phyloP scores from a whole-genome alignment of 2,329 filamentous ascomycete genomes.

The Fusarium pseudograminearum region DNA sequence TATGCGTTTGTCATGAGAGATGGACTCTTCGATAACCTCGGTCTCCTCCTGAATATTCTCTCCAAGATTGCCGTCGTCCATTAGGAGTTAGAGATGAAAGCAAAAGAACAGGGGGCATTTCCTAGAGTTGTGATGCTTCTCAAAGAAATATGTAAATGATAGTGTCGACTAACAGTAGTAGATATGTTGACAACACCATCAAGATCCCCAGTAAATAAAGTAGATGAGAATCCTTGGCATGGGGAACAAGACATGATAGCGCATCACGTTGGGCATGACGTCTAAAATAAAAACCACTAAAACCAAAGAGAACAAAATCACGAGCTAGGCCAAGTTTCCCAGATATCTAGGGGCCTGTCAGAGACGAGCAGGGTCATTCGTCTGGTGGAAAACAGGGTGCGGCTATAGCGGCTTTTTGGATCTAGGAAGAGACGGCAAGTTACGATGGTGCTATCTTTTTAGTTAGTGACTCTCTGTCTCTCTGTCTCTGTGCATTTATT shows the following conservation, averaged over 20 bases:
- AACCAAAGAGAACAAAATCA: conserved; percentile 11
- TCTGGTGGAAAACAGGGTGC: background rate
- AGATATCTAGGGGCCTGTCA: conserved; percentile 2
- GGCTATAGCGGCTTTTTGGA: conserved; percentile 25
- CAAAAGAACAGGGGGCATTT: conserved; percentile 4
- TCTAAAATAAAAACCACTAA: background rate
- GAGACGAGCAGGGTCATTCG: conserved; percentile 16
- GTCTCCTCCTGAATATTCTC: conserved; percentile 54
- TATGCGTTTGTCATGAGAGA: conserved; percentile 47
- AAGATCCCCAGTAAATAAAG: conserved; percentile 6
- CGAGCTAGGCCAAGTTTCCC: conserved; percentile 20
- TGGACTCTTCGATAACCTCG: conserved; percentile 45
- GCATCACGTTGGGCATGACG: conserved; percentile 23
- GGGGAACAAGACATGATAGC: background rate
- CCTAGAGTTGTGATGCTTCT: background rate
- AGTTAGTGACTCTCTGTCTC: background rate
- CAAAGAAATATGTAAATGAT: background rate
- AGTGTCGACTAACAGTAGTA: background rate
- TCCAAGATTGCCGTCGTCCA: conserved; percentile 58
- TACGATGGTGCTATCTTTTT: background rate
- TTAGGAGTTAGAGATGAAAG: conserved; percentile 33
- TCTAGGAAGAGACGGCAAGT: conserved; percentile 14
- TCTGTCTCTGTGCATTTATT: background rate
- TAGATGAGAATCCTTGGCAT: conserved; percentile 14
- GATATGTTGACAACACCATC: background rate